Evolutionary conservation across 768 basidiomycete genomes (phyloP).

Genomic region (Pseudohyphozyma bogoriensis): DNA sequence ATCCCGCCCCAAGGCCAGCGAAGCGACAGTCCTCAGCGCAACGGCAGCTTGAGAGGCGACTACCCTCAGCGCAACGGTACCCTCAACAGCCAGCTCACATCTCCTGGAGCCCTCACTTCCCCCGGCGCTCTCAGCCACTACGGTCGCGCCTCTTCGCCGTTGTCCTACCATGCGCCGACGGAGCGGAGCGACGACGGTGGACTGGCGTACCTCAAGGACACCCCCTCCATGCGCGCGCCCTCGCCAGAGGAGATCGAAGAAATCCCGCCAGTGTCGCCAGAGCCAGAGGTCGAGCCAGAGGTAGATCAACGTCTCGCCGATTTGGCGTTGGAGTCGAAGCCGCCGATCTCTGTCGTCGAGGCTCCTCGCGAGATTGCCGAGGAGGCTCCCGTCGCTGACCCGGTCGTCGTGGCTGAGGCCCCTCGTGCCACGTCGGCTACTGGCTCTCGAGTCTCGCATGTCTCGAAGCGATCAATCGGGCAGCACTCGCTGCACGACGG

Average conservation of each 20-base stretch:
- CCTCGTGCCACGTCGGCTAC: too few relatives aligned
- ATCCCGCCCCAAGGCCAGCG: neutral
- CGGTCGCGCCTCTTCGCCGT: neutral
- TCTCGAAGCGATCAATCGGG: neutral
- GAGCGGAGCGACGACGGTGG: neutral
- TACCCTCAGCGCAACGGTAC: neutral
- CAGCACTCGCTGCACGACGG: slow-evolving; percentile 8
- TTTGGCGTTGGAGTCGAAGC: too few relatives aligned
- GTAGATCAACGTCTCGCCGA: too few relatives aligned
- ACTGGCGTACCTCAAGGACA: neutral
- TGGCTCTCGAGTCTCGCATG: neutral
- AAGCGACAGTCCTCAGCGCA: neutral
- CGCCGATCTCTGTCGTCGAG: neutral
- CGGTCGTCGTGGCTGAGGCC: too few relatives aligned
- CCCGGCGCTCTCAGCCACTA: slow-evolving; percentile 4
- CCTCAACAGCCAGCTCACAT: neutral
- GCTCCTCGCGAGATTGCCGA: neutral
- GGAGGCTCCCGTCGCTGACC: neutral
- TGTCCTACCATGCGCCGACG: neutral
- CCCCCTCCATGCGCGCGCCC: neutral
- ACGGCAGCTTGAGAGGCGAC: neutral
- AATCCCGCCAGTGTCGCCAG: too few relatives aligned
- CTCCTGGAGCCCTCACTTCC: slow-evolving; percentile 1
- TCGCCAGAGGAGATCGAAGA: neutral
- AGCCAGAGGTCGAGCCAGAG: too few relatives aligned